These are phyloP conservation scores for Chamaecyparis obtusa DNA, from an alignment of 75 land plant genomes.

Conservation along the genomic window DNA sequence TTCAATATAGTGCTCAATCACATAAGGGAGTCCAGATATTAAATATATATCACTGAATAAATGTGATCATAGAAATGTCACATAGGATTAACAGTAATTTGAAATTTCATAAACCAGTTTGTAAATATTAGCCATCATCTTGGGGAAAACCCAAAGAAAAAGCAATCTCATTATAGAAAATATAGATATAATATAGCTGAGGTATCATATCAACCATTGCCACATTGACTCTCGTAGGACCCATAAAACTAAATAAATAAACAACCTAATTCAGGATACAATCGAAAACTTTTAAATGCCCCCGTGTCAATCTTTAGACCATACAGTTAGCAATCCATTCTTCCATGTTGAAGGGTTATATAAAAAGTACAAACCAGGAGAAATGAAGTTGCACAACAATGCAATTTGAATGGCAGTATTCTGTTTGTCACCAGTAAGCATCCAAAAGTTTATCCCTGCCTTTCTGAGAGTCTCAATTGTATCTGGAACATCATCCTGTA, in stretches of 20 bases:
- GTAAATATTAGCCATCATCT: background rate
- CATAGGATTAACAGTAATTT: background rate
- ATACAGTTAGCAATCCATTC: background rate
- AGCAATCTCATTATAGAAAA: background rate
- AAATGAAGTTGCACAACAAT: slow-evolving; percentile 90
- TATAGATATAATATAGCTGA: background rate
- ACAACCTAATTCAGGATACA: background rate
- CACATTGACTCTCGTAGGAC: background rate
- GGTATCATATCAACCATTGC: background rate
- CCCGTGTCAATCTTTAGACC: background rate
- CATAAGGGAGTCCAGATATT: background rate
- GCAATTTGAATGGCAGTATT: slow-evolving; percentile 96
- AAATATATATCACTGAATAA: background rate
- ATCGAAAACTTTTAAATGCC: background rate
- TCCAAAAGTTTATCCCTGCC: slow-evolving; percentile 99
- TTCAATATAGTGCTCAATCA: background rate
- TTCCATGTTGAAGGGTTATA: background rate
- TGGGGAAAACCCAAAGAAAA: background rate
- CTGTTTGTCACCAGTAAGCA: slow-evolving; percentile 99
- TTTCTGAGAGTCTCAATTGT: slow-evolving; percentile 84
- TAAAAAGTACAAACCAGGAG: slow-evolving; percentile 59
- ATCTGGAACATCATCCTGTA: slow-evolving; percentile 95
- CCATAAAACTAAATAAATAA: background rate
- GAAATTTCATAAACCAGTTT: background rate
- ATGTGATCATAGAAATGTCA: background rate